These are phyloP conservation scores for Rhizophora apiculata DNA, from an alignment of 345 rosid species.

Conservation along the genomic window DNA sequence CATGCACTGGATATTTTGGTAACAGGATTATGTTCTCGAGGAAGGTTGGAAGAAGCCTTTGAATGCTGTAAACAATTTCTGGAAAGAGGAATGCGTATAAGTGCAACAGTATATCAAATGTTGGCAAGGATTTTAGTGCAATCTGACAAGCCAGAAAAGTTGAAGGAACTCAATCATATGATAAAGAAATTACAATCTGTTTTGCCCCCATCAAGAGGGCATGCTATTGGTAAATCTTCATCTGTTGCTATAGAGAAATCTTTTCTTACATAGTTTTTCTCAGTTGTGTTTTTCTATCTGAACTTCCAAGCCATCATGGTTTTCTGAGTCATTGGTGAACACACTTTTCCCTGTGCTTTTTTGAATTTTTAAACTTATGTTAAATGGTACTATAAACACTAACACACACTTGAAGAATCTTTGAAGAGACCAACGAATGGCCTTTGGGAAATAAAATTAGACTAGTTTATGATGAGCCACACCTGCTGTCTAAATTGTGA, in stretches of 20 bases:
- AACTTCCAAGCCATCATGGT: not conserved
- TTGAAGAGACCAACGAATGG: too few relatives aligned
- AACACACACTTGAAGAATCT: too few relatives aligned
- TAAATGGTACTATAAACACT: not conserved
- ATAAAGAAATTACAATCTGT: constrained; percentile 41
- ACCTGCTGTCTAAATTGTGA: too few relatives aligned
- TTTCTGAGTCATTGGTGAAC: not conserved
- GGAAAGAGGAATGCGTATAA: constrained; percentile 66
- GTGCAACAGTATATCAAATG: constrained; percentile 52
- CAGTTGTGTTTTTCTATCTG: not conserved
- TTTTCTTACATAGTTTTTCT: not conserved
- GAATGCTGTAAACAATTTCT: constrained; percentile 61
- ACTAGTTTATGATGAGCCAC: too few relatives aligned
- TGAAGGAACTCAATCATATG: constrained; percentile 52
- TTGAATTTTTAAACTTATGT: not conserved
- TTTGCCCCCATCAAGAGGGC: constrained; percentile 48
- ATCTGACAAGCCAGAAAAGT: constrained; percentile 38
- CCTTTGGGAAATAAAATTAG: too few relatives aligned
- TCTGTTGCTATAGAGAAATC: not conserved
- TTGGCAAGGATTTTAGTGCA: constrained; percentile 42
- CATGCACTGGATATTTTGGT: constrained; percentile 75
- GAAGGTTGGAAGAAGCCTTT: constrained; percentile 56
- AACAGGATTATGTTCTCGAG: constrained; percentile 64
- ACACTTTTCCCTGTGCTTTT: not conserved
- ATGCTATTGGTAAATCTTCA: constrained; percentile 14